phyloP scores from a whole-genome alignment of 2,329 filamentous ascomycete genomes.

The Colletotrichum sp. region DNA sequence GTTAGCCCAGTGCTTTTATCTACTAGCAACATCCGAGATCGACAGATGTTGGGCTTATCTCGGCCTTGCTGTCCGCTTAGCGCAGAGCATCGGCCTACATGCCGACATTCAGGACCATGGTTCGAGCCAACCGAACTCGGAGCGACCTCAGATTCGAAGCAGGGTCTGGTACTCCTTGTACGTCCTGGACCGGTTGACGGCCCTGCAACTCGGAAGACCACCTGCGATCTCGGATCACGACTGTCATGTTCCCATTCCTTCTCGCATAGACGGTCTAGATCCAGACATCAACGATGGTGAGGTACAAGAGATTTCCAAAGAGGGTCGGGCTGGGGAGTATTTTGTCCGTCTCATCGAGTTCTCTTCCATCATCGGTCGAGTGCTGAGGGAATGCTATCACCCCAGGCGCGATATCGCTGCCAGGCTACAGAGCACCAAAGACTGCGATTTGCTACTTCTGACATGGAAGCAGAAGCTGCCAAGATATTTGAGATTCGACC shows the following conservation, averaged over 20 bases:
- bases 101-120: background rate
- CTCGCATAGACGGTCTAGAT: background rate
- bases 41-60: background rate
- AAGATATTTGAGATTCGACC: background rate
- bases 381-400: background rate
- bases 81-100: background rate
- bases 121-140: background rate
- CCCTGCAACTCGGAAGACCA: background rate
- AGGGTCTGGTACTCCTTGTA: background rate
- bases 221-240: background rate
- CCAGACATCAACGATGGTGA: fast-evolving
- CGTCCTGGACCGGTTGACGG: background rate
- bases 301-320: fast-evolving
- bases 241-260: background rate
- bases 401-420: background rate
- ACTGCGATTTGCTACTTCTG: background rate
- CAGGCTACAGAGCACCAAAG: background rate
- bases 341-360: background rate
- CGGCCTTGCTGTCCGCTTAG: background rate
- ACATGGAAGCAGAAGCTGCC: background rate
- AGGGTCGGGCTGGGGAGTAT: background rate
- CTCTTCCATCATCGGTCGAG: background rate
- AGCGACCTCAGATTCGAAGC: background rate
- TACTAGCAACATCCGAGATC: background rate
- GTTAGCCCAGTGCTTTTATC: background rate